These are phyloP conservation scores for Hanseniaspora clermontiae DNA, from an alignment of 805 yeast species.

Conservation along the genomic window DNA sequence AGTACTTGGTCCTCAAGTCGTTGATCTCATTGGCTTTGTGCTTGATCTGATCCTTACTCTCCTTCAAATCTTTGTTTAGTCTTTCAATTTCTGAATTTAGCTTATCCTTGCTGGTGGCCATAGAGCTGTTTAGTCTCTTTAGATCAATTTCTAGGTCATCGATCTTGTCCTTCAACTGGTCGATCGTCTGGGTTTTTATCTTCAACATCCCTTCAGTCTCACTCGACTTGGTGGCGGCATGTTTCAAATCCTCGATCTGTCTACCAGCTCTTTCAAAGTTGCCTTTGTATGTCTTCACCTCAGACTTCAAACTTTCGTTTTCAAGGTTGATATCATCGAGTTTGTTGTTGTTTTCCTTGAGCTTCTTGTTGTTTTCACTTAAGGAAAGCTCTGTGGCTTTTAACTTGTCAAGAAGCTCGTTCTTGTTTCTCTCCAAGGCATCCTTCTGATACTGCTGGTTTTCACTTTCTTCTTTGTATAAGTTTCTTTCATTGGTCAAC, in stretches of 20 bases:
- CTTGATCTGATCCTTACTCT: conserved; percentile 16
- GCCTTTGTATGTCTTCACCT: background rate
- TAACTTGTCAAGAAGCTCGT: conserved; percentile 15
- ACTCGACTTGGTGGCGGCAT: conserved; percentile 11
- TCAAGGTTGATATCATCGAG: background rate
- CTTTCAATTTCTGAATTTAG: conserved; percentile 12
- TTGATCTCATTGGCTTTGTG: conserved; percentile 15
- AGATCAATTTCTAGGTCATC: conserved; percentile 6
- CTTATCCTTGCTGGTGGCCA: conserved; percentile 13
- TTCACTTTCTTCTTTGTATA: conserved; percentile 18
- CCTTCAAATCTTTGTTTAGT: conserved; percentile 15
- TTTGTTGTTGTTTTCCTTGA: background rate
- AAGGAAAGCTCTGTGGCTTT: conserved; percentile 10
- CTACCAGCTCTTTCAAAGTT: conserved; percentile 4
- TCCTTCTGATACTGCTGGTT: conserved; percentile 14
- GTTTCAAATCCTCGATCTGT: conserved; percentile 11
- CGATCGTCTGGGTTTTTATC: background rate
- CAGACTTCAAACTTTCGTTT: background rate
- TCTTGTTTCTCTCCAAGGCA: conserved; percentile 7
- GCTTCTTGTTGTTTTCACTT: background rate
- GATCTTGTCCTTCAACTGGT: background rate
- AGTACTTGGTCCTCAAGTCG: conserved; percentile 16
- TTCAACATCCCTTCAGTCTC: conserved; percentile 12
- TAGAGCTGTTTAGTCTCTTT: conserved; percentile 4
- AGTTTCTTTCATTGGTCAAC: conserved; percentile 8